Conservation (phyloP, 1,284 basidiomycete genomes). For the Cerrena zonata region DNA sequence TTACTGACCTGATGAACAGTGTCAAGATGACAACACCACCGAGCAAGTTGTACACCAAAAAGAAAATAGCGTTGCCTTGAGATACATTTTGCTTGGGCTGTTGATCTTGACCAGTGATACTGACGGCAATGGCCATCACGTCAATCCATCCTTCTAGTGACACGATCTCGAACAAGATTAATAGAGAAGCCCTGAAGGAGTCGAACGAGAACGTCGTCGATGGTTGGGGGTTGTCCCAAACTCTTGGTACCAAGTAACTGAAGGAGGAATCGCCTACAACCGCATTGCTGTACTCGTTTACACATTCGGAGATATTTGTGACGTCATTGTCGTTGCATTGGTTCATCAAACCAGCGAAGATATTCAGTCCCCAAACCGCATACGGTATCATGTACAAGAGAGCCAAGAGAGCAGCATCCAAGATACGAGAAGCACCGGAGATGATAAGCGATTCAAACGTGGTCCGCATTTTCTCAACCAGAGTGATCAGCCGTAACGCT, state of each 20-base stretch:
- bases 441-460: conserved; percentile 92
- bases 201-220: conserved; percentile 91
- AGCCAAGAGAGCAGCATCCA: conserved; percentile 90
- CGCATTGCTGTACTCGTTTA: conserved; percentile 70
- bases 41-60: conserved; percentile 88
- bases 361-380: conserved; percentile 94
- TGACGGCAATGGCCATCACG: conserved; percentile 81
- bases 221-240: conserved; percentile 83
- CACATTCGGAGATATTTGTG: conserved; percentile 59
- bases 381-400: conserved; percentile 95
- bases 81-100: conserved; percentile 72
- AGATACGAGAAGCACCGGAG: conserved; percentile 78
- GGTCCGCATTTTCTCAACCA: conserved; percentile 80
- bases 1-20: conserved; percentile 74
- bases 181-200: conserved; percentile 75
- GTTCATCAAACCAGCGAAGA: conserved; percentile 84
- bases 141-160: conserved; percentile 95
- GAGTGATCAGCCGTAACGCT: conserved; percentile 84
- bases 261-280: conserved; percentile 44
- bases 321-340: conserved; percentile 75
- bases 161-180: conserved; percentile 96
- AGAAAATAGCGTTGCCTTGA: conserved; percentile 85
- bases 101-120: conserved; percentile 62
- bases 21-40: conserved; percentile 89
- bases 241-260: conserved; percentile 74